Percentiles rank a stretch among this genome's conserved stretches.
phyloP scores from a whole-genome alignment of 441 rosid genomes.

The Corymbia citriodora region DNA sequence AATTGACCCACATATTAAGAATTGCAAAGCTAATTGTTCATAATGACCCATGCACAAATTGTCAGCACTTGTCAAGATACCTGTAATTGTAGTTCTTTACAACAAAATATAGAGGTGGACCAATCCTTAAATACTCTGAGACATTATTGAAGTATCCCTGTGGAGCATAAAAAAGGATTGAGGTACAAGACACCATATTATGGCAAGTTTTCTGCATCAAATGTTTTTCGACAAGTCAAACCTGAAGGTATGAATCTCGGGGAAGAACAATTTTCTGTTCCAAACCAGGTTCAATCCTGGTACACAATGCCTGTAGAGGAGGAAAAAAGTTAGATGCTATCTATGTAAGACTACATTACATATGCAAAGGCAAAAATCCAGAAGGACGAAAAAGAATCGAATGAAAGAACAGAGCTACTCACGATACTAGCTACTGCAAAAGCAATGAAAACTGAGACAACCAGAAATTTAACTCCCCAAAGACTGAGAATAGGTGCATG shows the following conservation, averaged over 20 bases:
- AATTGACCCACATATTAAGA: background rate
- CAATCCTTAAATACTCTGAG: constrained; percentile 84
- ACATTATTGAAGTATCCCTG: constrained; percentile 92
- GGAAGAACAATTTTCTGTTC: constrained; percentile 99
- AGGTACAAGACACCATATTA: background rate
- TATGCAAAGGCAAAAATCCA: constrained; percentile 1
- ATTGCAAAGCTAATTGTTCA: background rate
- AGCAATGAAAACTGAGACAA: constrained; percentile 71
- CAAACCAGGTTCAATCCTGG: constrained; percentile 93
- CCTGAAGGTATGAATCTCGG: constrained; percentile 96
- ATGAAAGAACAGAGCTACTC: constrained; percentile 31
- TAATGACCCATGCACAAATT: background rate
- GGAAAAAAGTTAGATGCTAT: constrained; percentile 5
- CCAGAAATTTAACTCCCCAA: constrained; percentile 79
- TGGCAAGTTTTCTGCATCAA: background rate
- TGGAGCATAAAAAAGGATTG: constrained; percentile 11
- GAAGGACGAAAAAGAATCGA: constrained; percentile 3
- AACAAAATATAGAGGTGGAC: constrained; percentile 93
- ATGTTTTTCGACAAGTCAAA: constrained; percentile 22
- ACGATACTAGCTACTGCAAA: constrained; percentile 80
- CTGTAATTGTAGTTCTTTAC: constrained; percentile 93
- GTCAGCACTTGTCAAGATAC: constrained; percentile 20
- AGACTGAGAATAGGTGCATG: constrained; percentile 80
- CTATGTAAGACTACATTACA: background rate
- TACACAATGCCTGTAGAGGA: constrained; percentile 62